Percentiles rank a stretch among this genome's conserved stretches.
These are phyloP conservation scores for Aspergillus ochraceoroseus DNA, from an alignment of 2,329 filamentous ascomycete species.

Conservation along the genomic window DNA sequence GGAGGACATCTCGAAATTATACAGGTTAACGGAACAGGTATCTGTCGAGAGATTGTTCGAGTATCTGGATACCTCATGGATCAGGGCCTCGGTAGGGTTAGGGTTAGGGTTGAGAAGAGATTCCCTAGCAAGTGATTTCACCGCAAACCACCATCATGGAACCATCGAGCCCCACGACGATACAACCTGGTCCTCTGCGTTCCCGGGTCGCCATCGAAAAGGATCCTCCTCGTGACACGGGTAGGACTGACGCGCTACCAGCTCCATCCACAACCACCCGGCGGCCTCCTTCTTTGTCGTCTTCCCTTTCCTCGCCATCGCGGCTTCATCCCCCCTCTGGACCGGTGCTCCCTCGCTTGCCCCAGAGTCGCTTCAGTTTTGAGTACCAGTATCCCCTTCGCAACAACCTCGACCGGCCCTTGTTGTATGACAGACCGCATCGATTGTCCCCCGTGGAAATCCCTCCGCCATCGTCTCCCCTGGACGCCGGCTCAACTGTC, in stretches of 20 bases:
- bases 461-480: constrained; percentile 21
- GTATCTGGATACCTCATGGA: too few species aligned
- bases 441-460: constrained; percentile 23
- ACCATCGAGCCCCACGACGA: constrained; percentile 5
- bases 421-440: constrained; percentile 34
- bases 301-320: constrained; percentile 14
- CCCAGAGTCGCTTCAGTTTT: constrained; percentile 25
- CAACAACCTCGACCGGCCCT: constrained; percentile 39
- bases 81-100: too few species aligned
- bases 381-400: constrained; percentile 23
- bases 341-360: constrained; percentile 16
- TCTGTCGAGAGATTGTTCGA: too few species aligned
- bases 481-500: constrained; percentile 26
- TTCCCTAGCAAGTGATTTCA: too few species aligned
- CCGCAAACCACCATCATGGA: too few species aligned
- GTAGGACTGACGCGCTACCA: constrained; percentile 26
- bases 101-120: too few species aligned
- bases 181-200: too few species aligned
- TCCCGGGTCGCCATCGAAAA: neutral
- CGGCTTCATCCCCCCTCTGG: constrained; percentile 9
- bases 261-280: constrained; percentile 19
- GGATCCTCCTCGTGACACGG: constrained; percentile 26
- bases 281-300: constrained; percentile 6
- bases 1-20: too few species aligned
- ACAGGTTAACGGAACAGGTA: too few species aligned